Conservation (phyloP, 306 rosid genomes). For the Prunus fruticosa region DNA sequence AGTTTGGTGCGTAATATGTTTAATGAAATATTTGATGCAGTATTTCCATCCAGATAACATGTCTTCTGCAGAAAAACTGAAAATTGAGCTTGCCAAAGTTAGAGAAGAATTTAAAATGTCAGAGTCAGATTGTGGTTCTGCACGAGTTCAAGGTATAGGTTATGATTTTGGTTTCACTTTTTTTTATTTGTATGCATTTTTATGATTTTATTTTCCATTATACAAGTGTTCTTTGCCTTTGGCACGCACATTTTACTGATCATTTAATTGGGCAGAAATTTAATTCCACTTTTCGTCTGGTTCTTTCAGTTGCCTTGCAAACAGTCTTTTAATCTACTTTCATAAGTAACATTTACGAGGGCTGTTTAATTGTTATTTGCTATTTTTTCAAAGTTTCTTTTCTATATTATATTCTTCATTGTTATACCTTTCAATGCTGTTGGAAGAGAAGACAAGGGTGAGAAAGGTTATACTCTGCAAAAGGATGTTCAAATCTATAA, state of each 20-base stretch:
- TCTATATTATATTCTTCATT: neutral
- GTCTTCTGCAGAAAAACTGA: conserved; percentile 82
- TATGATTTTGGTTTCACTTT: neutral
- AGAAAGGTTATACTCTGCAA: neutral
- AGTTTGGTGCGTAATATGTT: neutral
- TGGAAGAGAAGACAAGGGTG: neutral
- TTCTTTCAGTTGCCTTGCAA: neutral
- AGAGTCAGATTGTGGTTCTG: conserved; percentile 90
- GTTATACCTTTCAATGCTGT: neutral
- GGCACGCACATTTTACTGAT: neutral
- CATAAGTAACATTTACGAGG: neutral
- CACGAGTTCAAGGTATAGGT: conserved; percentile 83
- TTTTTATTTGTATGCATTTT: neutral
- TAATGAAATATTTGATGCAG: conserved; percentile 50
- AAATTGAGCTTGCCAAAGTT: conserved; percentile 69
- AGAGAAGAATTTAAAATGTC: conserved; percentile 93
- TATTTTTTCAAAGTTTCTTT: neutral
- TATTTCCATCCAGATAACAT: conserved; percentile 87
- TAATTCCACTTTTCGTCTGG: neutral
- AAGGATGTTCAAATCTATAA: too few relatives aligned
- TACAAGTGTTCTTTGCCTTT: neutral
- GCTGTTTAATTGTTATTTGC: neutral
- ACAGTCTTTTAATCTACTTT: neutral
- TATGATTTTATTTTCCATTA: neutral
- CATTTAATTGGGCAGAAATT: neutral